Base-by-base conservation (phyloP, 148 eudicot species). In the Cornus kousa region DNA sequence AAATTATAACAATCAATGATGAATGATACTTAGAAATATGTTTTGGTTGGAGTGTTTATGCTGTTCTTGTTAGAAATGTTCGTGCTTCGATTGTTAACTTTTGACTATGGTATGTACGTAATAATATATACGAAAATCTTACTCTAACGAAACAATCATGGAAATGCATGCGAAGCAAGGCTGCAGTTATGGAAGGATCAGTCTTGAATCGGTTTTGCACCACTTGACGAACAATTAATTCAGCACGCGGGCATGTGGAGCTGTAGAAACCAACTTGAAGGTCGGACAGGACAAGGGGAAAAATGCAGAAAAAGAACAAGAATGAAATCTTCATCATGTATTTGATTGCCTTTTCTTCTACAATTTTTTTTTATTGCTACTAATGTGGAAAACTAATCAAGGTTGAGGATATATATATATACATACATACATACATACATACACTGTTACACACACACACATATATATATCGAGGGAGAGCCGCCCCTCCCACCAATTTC, bases 121-220 rank as follows among this genome's bases (percentile, higher is more conserved):
- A 35, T 35, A 2, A 35, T 2, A 4, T 2, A 48, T 48, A 55
- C 24, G 28, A 7, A 55, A 37, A 1, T 11, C 50, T 80, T 84
- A 84, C 87, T 73, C 66, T 37, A 28, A 84, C 84, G 67, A 78
- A 81, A 67, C 87, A 84, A 57, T 84, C 87, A 74, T 84, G 87
- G 64, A 84, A 84, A 23, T 74, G 81, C 87, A 84, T 81, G 4
- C 87, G 81, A n/a, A 81, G 78, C 55, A 84, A 67, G 64, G 84
- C 82, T 1, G 84, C 70, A 2, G 84, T 24, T 19, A 71, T 68
- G 19, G 81, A 22, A 13, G 35, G 60, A 65, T 78, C 76, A n/a
- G 24, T 28, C 0, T 12, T 62, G 43, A 78, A 81, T 4, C 74
- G 81, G 53, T 77, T 66, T 14, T 74, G 72, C 67, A 84, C 81